Conservation (phyloP, 768 basidiomycete species). For the Hericium erinaceus region DNA sequence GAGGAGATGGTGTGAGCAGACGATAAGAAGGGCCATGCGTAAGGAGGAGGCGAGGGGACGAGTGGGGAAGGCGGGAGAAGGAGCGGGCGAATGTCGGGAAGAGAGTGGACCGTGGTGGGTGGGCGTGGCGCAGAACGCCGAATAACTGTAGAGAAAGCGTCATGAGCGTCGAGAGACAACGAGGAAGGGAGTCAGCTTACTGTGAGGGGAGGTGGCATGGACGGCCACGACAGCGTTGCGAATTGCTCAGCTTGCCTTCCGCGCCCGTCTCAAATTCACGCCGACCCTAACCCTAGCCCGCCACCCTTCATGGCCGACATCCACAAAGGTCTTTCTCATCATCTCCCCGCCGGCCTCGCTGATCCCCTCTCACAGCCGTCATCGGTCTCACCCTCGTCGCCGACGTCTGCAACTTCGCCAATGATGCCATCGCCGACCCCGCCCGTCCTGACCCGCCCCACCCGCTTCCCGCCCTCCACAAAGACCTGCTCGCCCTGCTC, state of each 20-base stretch:
- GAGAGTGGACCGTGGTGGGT: constrained; percentile 25
- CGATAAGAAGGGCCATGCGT: constrained; percentile 1
- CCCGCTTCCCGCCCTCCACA: constrained; percentile 33
- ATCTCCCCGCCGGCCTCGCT: constrained; percentile 26
- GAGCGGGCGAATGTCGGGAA: constrained; percentile 16
- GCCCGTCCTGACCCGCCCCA: constrained; percentile 14
- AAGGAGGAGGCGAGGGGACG: constrained; percentile 1
- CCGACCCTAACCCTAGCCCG: background rate
- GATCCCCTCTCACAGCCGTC: constrained; percentile 18
- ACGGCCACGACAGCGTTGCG: background rate
- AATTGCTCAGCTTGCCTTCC: background rate
- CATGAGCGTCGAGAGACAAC: constrained; percentile 8
- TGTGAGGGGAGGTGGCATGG: background rate
- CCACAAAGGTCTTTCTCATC: background rate
- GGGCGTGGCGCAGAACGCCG: constrained; percentile 26
- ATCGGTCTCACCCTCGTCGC: constrained; percentile 8
- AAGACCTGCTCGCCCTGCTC: constrained; percentile 50
- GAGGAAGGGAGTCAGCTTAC: constrained; percentile 12
- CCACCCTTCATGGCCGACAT: background rate
- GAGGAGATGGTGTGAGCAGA: background rate
- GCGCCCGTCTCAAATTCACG: background rate
- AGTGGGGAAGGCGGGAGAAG: constrained; percentile 11
- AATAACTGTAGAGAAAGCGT: constrained; percentile 22
- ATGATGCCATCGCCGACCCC: constrained; percentile 5
- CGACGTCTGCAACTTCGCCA: constrained; percentile 23